Evolutionary conservation across 2,329 filamentous ascomycete species (phyloP).

Genomic region (Colletotrichum scovillei): DNA sequence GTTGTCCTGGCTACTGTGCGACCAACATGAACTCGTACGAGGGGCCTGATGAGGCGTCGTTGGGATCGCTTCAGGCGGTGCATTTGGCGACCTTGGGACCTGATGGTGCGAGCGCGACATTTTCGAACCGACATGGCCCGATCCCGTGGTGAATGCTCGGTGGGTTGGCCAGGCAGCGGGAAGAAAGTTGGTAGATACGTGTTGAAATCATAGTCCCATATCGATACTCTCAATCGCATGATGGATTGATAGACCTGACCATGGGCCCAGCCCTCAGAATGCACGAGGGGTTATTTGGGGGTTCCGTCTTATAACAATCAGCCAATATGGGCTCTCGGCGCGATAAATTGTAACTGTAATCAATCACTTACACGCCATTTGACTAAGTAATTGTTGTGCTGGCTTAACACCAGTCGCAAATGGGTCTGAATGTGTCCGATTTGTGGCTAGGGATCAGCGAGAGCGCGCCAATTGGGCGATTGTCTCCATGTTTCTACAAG

Average conservation of each 20-base stretch:
- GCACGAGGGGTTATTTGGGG: too few species aligned
- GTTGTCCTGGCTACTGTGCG: constrained; percentile 27
- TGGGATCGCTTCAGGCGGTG: constrained; percentile 27
- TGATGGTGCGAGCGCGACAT: constrained; percentile 10
- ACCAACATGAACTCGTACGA: constrained; percentile 23
- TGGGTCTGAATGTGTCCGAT: not conserved
- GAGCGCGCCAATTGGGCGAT: not conserved
- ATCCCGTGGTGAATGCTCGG: not conserved
- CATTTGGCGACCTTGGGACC: constrained; percentile 19
- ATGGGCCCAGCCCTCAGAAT: too few species aligned
- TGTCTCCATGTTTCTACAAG: not conserved
- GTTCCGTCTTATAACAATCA: too few species aligned
- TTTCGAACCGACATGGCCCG: constrained; percentile 16
- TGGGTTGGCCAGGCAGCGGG: too few species aligned
- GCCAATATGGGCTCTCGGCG: too few species aligned
- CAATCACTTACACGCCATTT: too few species aligned
- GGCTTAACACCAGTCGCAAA: not conserved
- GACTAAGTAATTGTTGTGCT: not conserved
- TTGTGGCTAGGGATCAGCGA: not conserved
- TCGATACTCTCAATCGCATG: too few species aligned
- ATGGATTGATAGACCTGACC: too few species aligned
- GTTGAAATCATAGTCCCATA: not conserved
- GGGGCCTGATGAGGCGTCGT: constrained; percentile 13
- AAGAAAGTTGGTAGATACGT: not conserved
- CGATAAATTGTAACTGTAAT: too few species aligned